Evolutionary conservation across 176 grass and related monocot species (phyloP), one percentile per base, ranked within the genome.

Genomic region (Bonia amplexicaulis): DNA sequence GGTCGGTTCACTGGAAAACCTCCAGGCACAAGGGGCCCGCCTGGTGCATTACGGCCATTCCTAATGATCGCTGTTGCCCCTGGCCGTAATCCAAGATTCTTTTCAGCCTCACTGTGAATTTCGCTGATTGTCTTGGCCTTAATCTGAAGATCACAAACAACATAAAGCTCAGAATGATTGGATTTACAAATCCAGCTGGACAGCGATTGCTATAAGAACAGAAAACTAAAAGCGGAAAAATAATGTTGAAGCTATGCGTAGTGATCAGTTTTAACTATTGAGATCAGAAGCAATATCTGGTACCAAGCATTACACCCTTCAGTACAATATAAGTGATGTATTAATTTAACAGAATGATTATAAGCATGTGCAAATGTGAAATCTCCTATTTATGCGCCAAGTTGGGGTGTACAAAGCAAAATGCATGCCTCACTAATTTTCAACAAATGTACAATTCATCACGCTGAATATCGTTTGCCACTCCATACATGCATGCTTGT

Each of bases 121-220:
- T 97, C 94, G 75, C 89, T 88, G 72, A 97, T 97, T 23, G 90
- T 94, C 87, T 97, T 97, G 59, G 94, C 94, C 75, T 90, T 97
- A 40, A 97, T 90, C 94, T 97, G 82, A 84, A 66, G 78, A 37
- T 71, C 23, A 57, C 25, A 91, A 87, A 73, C 76, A 62, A n/a
- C 79, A 84, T 47, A 74, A 15, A 83, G 66, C 22, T 89, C 61
- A 92, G 80, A 85, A 62, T 45, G 29, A 33, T 44, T 80, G 48
- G 20, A 69, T 60, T 69, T 61, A 46, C 48, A 69, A 84, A 78
- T 44, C 17, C 52, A 83, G 55, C 15, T 54, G 33, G 10, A 6
- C 42, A 75, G 22, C 11, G 19, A 20, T 74, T 73, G 57, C 46
- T 80, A 53, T 54, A 53, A 72, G 7, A 73, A 73, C 2, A 66